Percentiles rank a stretch among this genome's conserved stretches.
Evolutionary conservation across 331 rosid species (phyloP).

Genomic region (Stylosanthes scabra): DNA sequence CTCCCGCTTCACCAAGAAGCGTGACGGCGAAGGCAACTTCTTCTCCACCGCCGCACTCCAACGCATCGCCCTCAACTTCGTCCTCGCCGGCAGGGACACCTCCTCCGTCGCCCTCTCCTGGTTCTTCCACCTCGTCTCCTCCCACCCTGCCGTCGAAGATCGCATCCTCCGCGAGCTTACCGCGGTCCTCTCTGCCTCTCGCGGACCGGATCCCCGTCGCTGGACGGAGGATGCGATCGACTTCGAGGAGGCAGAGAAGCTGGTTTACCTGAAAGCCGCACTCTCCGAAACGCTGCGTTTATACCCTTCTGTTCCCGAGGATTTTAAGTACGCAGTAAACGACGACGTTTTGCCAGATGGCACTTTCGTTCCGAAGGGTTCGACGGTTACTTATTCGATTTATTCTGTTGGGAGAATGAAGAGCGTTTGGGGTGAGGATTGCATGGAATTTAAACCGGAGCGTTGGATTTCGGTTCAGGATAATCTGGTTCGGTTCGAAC

Average conservation of each 20-base stretch:
- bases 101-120: conserved; percentile 94
- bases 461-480: conserved; percentile 70
- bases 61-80: conserved; percentile 83
- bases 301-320: conserved; percentile 92
- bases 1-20: conserved; percentile 78
- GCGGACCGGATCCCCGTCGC: conserved; percentile 51
- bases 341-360: conserved; percentile 94
- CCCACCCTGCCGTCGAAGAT: conserved; percentile 64
- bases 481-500: conserved; percentile 72
- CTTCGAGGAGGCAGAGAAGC: conserved; percentile 78
- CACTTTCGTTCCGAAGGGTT: conserved; percentile 79
- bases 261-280: conserved; percentile 84
- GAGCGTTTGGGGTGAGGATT: conserved; percentile 92
- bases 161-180: conserved; percentile 63
- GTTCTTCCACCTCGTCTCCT: conserved; percentile 94
- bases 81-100: conserved; percentile 97
- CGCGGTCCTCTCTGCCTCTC: conserved; percentile 53
- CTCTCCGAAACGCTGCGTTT: conserved; percentile 82
- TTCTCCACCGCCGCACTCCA: conserved; percentile 55
- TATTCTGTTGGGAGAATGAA: conserved; percentile 92
- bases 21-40: conserved; percentile 59
- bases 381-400: conserved; percentile 92
- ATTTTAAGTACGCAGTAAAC: conserved; percentile 68
- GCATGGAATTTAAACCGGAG: conserved; percentile 92
- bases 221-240: conserved; percentile 79